Percentiles rank a stretch among this genome's conserved stretches.
Conservation (phyloP, 805 yeast species). For the Ogataea henricii region DNA sequence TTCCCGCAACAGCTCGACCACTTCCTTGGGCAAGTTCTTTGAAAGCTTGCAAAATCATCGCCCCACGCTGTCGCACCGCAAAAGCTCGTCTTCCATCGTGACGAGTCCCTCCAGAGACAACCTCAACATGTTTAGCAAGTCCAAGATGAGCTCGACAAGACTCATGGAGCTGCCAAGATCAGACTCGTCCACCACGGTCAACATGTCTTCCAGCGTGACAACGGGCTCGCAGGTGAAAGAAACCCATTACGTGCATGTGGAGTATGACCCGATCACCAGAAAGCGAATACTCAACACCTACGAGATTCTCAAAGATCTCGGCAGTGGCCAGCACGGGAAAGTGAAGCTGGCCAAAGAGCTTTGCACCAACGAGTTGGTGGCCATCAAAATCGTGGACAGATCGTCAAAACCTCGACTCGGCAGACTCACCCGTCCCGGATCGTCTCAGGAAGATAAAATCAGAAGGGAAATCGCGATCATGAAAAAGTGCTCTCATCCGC, state of each 20-base stretch:
- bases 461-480: slow-evolving; percentile 89
- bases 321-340: slow-evolving; percentile 98
- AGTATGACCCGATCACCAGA: slow-evolving; percentile 84
- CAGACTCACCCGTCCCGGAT: slow-evolving; percentile 33
- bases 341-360: slow-evolving; percentile 87
- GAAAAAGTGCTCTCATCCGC: slow-evolving; percentile 89
- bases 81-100: slow-evolving; percentile 16
- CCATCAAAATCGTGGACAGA: slow-evolving; percentile 89
- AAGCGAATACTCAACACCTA: slow-evolving; percentile 85
- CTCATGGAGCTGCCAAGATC: slow-evolving; percentile 7
- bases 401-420: slow-evolving; percentile 58
- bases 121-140: slow-evolving; percentile 11
- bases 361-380: slow-evolving; percentile 67
- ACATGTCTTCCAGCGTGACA: slow-evolving; percentile 2
- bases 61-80: slow-evolving; percentile 13
- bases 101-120: slow-evolving; percentile 22
- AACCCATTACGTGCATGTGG: slow-evolving; percentile 75
- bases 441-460: slow-evolving; percentile 65
- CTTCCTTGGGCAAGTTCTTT: slow-evolving; percentile 28
- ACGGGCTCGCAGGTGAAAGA: slow-evolving; percentile 61
- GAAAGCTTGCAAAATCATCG: slow-evolving; percentile 18
- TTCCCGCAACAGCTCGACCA: slow-evolving; percentile 28
- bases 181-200: slow-evolving; percentile 4
- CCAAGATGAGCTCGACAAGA: slow-evolving; percentile 16
- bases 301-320: slow-evolving; percentile 84